Evolutionary conservation across 2,329 filamentous ascomycete species (phyloP).

Genomic region (Beauveria bassiana): DNA sequence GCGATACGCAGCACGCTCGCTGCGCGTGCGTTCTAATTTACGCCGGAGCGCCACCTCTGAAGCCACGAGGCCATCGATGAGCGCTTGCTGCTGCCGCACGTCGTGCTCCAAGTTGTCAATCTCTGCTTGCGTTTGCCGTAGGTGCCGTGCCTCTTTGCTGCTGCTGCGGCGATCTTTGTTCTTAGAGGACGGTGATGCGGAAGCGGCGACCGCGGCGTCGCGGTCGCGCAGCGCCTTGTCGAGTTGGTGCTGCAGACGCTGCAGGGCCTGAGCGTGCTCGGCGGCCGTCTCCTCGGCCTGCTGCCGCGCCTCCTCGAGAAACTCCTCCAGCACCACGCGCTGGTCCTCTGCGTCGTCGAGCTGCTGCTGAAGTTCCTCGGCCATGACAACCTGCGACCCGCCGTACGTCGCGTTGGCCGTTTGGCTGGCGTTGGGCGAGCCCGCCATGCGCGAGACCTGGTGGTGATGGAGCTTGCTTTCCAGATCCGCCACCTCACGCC

Average conservation of each 20-base stretch:
- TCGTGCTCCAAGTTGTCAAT: constrained; percentile 65
- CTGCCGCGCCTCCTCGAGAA: constrained; percentile 47
- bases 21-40: constrained; percentile 63
- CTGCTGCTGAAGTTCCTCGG: constrained; percentile 43
- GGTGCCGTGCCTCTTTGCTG: constrained; percentile 48
- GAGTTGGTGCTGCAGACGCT: constrained; percentile 39
- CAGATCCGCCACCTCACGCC: constrained; percentile 57
- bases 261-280: constrained; percentile 36
- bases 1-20: constrained; percentile 52
- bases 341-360: constrained; percentile 52
- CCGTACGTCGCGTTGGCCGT: constrained; percentile 13
- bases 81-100: constrained; percentile 59
- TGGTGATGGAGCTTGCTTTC: constrained; percentile 61
- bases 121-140: constrained; percentile 57
- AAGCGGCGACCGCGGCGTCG: constrained; percentile 20
- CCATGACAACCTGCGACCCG: constrained; percentile 9
- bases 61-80: constrained; percentile 48
- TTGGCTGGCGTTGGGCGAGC: constrained; percentile 5
- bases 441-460: constrained; percentile 43
- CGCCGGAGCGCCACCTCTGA: constrained; percentile 54
- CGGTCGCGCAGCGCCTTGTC: constrained; percentile 45
- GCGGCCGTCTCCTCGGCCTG: constrained; percentile 40
- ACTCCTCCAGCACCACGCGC: constrained; percentile 49
- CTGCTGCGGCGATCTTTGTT: constrained; percentile 29
- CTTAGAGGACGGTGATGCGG: constrained; percentile 4